Evolutionary conservation across 305 asterid genomes (phyloP).

Genomic region (Fraxinus nigra): DNA sequence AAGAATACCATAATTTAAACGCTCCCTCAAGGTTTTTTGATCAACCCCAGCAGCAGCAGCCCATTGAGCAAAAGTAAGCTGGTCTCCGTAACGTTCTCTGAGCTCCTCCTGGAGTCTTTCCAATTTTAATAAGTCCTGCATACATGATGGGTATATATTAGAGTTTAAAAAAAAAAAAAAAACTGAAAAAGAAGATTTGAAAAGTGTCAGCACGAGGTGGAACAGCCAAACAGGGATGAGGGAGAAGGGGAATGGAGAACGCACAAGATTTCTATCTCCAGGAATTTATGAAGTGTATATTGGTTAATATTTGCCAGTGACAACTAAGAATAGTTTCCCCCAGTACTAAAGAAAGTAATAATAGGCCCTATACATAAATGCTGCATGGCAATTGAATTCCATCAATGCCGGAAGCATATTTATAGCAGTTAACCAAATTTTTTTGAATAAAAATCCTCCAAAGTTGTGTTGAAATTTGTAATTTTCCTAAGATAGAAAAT

Average conservation of each 20-base stretch:
- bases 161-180: slow-evolving; percentile 10
- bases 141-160: slow-evolving; percentile 17
- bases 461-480: neutral
- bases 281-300: neutral
- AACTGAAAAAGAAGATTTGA: neutral
- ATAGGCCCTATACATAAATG: neutral
- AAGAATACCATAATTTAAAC: slow-evolving; percentile 58
- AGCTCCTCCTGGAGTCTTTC: slow-evolving; percentile 78
- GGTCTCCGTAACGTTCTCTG: slow-evolving; percentile 49
- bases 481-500: slow-evolving; percentile 2
- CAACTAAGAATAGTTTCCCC: slow-evolving; percentile 10
- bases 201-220: neutral
- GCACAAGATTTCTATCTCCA: neutral
- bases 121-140: slow-evolving; percentile 74
- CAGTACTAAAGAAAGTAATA: neutral
- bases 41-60: slow-evolving; percentile 92
- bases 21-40: slow-evolving; percentile 75
- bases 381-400: neutral
- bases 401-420: slow-evolving; percentile 2
- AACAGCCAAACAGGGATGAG: neutral
- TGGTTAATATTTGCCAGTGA: neutral
- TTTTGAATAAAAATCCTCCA: neutral
- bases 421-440: neutral
- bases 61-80: slow-evolving; percentile 78
- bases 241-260: neutral